These are phyloP conservation scores for Botrytis elliptica DNA, from an alignment of 2,329 filamentous ascomycete genomes.

Conservation along the genomic window DNA sequence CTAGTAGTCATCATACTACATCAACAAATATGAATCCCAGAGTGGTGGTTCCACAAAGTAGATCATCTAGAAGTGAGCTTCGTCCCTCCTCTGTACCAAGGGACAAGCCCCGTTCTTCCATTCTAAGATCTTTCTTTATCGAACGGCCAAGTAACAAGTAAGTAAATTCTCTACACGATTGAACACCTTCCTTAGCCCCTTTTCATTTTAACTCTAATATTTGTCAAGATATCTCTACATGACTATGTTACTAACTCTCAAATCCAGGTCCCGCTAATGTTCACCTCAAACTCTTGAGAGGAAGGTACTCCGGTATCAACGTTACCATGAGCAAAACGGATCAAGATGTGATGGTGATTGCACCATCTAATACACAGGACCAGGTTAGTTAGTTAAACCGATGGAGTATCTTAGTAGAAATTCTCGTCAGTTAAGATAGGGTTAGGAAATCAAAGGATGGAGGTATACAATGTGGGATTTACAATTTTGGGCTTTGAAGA, in stretches of 20 bases:
- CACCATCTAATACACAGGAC: not conserved
- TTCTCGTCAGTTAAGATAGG: not conserved
- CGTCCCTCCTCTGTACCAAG: not conserved
- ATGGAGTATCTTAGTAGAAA: not conserved
- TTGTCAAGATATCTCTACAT: not conserved
- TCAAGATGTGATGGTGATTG: not conserved
- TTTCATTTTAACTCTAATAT: not conserved
- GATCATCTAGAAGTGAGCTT: not conserved
- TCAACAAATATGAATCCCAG: not conserved
- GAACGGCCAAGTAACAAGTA: not conserved
- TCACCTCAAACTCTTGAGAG: not conserved
- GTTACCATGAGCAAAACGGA: not conserved
- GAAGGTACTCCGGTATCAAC: rapidly evolving
- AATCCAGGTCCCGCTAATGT: rapidly evolving
- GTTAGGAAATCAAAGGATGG: not conserved
- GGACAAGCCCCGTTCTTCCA: not conserved
- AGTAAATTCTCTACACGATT: not conserved
- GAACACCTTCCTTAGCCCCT: not conserved
- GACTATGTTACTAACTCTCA: rapidly evolving
- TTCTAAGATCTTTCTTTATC: not conserved
- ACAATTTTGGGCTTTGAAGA: not conserved
- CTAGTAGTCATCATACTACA: not conserved
- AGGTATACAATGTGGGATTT: not conserved
- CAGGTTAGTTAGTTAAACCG: not conserved
- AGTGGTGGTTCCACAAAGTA: not conserved